Base-by-base conservation (phyloP, 306 rosid species). In the Cicer judaicum region DNA sequence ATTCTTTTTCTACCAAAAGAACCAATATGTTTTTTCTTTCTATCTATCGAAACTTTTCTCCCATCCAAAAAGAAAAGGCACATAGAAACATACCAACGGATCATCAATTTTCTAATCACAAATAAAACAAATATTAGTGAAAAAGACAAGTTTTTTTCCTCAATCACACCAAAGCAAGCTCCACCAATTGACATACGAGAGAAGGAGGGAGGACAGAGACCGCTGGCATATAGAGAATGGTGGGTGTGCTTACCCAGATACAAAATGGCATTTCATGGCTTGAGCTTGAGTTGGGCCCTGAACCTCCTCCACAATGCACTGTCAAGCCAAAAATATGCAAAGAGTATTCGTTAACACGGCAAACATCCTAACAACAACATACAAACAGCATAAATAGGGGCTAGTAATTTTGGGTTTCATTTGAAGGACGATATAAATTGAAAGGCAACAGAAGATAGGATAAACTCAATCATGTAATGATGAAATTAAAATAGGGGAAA, bases 271-370 rank as follows among this genome's bases (percentile, higher is more conserved):
- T 87, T 93, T 93, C 81, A 92, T 90, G 64, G 96, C 75, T 65
- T 96, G 96, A 78, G 96, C 96, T 81, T 87, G 93, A 57, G 93
- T 68, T 74, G 98, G 97, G 71, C 96, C 96, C 79, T 88, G 97
- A 80, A 87, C 92, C 86, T 93, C 98, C 87, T 93, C 98, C 78
- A 91, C 97, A 66, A 93, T 93, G 88, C 98, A 93, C 97, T 93
- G 78, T 76, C 77, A 66, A 67, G 57, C 80, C 78, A 83, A 80
- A 85, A 79, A 68, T 50, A 36, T 44, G 54, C 16, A 39, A 68
- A 42, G 43, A 8, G 71, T 21, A 74, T 70, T 54, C 64, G 46
- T 39, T 63, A 24, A 62, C 70, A 65, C n/a, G 57, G 42, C 36
- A 76, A 19, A 71, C 70, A 59, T 34, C 42, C 46, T 5, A 55